Base-by-base conservation (phyloP, 2,329 filamentous ascomycete species). In the Ophiostoma montium region DNA sequence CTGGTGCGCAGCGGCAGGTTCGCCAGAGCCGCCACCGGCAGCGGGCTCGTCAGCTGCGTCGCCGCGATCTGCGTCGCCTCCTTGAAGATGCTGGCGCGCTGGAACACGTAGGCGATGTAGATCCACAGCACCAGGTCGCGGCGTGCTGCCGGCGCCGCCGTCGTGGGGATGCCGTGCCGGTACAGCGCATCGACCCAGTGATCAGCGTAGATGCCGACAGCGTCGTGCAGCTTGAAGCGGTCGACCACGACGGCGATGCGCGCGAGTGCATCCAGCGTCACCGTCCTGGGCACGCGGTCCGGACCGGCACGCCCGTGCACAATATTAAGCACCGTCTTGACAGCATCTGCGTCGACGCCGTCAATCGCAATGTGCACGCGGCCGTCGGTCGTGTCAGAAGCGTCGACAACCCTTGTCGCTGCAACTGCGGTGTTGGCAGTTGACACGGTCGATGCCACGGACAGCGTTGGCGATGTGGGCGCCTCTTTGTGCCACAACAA, bases 191-290 rank as follows among this genome's bases (percentile, higher is more conserved):
- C 50, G 45, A 70, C 60, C 70, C 70, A 71, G 8, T 59, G 58
- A 8, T 67, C 62, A 1, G 63, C 61, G 42, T 67, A 69, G 1
- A 65, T 52, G 46, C 70, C 65, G 2, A 70, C 62, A 0, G 65
- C 63, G 41, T 71, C 68, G 15, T 60, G 54, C 52, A 68, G 67
- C 46, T 62, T 59, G 53, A 68, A 69, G 27, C 63, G 65, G 50
- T 71, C 65, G 5, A 68, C 62, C 15, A 73, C 58, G 3, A 66
- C 59, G 5, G 67, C 67, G 5, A 74, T 58, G 49, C 68, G 65
- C n/a, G 63, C 63, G 11, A 74, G 59, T 10, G 62, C 58, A n/a
- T 70, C 64, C 5, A 72, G 56, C 32, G 55, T 58, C 1, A 72
- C 52, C 0, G 51, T 44, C 35, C 57, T 58, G 1, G 69, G 68